Percentiles rank a stretch among this genome's conserved stretches.
phyloP scores from a whole-genome alignment of 768 basidiomycete species.

The Phanerodontia chrysosporium region DNA sequence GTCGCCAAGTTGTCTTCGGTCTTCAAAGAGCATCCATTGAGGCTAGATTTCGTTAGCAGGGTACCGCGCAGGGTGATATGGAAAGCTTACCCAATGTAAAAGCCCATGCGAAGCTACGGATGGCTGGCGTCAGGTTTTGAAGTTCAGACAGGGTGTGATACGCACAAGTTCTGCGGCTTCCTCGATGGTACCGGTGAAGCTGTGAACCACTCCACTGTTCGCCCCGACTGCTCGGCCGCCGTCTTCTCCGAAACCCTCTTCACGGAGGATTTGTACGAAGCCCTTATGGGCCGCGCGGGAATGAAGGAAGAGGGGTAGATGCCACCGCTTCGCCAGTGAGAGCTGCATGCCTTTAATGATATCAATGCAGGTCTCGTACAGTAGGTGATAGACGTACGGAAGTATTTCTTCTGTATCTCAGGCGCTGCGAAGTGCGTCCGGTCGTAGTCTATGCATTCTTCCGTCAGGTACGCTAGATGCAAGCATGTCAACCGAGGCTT shows the following conservation, averaged over 20 bases:
- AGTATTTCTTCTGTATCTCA: conserved; percentile 58
- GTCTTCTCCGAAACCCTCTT: conserved; percentile 58
- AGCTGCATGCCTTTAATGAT: conserved; percentile 44
- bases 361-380: background rate
- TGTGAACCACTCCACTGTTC: conserved; percentile 76
- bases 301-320: conserved; percentile 78
- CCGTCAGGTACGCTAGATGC: no score
- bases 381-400: conserved; percentile 42
- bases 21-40: conserved; percentile 79
- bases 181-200: conserved; percentile 64
- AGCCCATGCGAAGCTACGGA: conserved; percentile 76
- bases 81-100: conserved; percentile 50
- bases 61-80: no score
- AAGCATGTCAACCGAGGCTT: conserved; percentile 7
- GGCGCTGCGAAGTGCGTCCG: conserved; percentile 59
- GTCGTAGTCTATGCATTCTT: conserved; percentile 59
- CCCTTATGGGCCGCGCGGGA: conserved; percentile 74
- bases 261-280: conserved; percentile 58
- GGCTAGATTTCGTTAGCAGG: no score
- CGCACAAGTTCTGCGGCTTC: conserved; percentile 66
- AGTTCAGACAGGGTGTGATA: no score
- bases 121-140: no score
- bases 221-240: conserved; percentile 54
- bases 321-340: conserved; percentile 60
- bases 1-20: conserved; percentile 59